Conservation (phyloP, 2,329 filamentous ascomycete genomes). For the Hypomyces perniciosus region DNA sequence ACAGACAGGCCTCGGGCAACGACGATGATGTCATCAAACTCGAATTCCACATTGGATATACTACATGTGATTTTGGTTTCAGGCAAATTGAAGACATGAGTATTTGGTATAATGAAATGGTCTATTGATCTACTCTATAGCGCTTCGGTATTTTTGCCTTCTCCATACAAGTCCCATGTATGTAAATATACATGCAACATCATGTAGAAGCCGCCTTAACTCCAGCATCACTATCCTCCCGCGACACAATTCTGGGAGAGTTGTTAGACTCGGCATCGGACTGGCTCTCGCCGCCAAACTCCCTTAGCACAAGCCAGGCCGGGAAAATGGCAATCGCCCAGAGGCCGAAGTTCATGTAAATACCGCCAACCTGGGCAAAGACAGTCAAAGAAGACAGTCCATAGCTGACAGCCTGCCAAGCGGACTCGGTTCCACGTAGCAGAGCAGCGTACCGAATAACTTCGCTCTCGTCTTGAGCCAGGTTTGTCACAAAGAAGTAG, state of each 20-base stretch:
- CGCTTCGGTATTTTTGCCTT: too few species aligned
- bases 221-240: background rate
- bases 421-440: conserved; percentile 64
- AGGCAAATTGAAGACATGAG: too few species aligned
- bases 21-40: too few species aligned
- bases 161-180: too few species aligned
- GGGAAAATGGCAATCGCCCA: conserved; percentile 60
- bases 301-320: conserved; percentile 59
- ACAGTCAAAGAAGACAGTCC: conserved; percentile 56
- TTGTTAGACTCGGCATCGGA: conserved; percentile 8
- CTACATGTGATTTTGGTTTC: too few species aligned
- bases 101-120: too few species aligned
- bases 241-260: background rate
- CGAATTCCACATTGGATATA: too few species aligned
- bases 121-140: too few species aligned
- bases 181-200: too few species aligned
- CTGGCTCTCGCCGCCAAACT: conserved; percentile 23
- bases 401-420: conserved; percentile 67
- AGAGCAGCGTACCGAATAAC: conserved; percentile 63
- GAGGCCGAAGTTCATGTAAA: conserved; percentile 65
- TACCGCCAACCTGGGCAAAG: conserved; percentile 58
- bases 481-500: conserved; percentile 64
- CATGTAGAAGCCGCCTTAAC: too few species aligned
- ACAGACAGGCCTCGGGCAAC: too few species aligned
- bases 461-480: conserved; percentile 56